Base-by-base conservation (phyloP, 2,329 filamentous ascomycete species). In the Scedosporium dehoogii region DNA sequence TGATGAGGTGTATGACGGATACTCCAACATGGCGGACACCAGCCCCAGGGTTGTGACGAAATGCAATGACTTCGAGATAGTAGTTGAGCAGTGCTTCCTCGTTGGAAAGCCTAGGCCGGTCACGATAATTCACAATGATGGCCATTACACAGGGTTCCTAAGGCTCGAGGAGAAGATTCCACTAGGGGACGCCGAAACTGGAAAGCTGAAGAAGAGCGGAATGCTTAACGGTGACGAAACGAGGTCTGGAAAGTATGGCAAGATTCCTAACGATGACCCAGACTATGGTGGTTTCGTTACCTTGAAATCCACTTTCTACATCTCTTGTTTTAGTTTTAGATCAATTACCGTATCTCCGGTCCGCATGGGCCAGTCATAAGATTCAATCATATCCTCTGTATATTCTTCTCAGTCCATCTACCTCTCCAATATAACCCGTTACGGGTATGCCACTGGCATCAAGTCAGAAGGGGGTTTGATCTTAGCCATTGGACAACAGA, bases 241-340 rank as follows among this genome's bases (percentile, higher is more conserved):
- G 6, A 66, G 70, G 58, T 68, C 67, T 66, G 78, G 79, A 6
- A 67, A 68, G 55, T 58, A n/a, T 33, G 55, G 55, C 14, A 58
- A 21, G 55, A 38, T 58, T 27, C 55, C 57, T 1, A 79, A 75
- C 63, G 76, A 80, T 53, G 72, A 81, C 51, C 79, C 79, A 0
- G 79, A 83, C 64, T 82, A 82, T 69, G 80, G 80, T 3, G 77
- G 76, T 0, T 81, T 81, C 62, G 78, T 78, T 0, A 82, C 29
- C 9, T 9, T 33, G 29, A 7, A 6, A 33, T 33, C 29, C 29
- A 7, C 29, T 33, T 9, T 7, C 29, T 33, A 7, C 29, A 33
- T 9, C 6, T 33, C 29, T 5, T 5, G 25, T 27, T 27, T 27
- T n/a, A 27, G 3, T 27, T 5, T 27, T 33, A 33, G 29, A 33